phyloP scores from a whole-genome alignment of 495 filamentous ascomycete species.

The Elaphomyces granulatus region DNA sequence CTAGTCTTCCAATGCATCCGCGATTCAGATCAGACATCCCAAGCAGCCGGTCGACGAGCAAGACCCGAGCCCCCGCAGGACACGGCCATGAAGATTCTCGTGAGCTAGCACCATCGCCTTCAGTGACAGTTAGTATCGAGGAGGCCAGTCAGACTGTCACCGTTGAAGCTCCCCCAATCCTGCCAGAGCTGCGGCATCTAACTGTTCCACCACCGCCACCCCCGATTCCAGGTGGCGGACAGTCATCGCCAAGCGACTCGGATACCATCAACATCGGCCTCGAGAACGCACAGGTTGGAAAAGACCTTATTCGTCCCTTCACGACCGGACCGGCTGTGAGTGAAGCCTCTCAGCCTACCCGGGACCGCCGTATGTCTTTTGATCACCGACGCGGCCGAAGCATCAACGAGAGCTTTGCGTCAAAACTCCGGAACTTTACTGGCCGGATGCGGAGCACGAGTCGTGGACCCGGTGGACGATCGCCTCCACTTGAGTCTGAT shows the following conservation, averaged over 20 bases:
- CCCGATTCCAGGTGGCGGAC: constrained; percentile 18
- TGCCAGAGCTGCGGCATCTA: constrained; percentile 78
- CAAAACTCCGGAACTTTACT: constrained; percentile 50
- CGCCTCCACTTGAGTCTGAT: constrained; percentile 3
- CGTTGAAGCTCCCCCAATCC: constrained; percentile 39
- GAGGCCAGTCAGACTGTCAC: constrained; percentile 42
- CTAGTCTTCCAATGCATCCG: constrained; percentile 40
- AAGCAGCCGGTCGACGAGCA: constrained; percentile 32
- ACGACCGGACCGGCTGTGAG: constrained; percentile 24
- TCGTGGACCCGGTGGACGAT: constrained; percentile 25
- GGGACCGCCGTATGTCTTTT: constrained; percentile 30
- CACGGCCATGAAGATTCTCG: constrained; percentile 27
- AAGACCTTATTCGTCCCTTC: constrained; percentile 26
- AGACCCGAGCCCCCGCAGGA: constrained; percentile 21
- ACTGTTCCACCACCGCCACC: constrained; percentile 50
- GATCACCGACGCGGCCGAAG: constrained; percentile 53
- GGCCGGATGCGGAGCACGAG: constrained; percentile 51
- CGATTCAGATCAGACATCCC: constrained; percentile 41
- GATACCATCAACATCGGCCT: constrained; percentile 64
- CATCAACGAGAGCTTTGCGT: constrained; percentile 48
- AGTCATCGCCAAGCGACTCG: constrained; percentile 30
- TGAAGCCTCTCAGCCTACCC: constrained; percentile 13
- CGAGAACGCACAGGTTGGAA: constrained; percentile 35
- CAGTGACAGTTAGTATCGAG: constrained; percentile 45
- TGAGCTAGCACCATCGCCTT: constrained; percentile 13